These are phyloP conservation scores for Parietaria judaica DNA, from an alignment of 306 rosid genomes.

Conservation along the genomic window DNA sequence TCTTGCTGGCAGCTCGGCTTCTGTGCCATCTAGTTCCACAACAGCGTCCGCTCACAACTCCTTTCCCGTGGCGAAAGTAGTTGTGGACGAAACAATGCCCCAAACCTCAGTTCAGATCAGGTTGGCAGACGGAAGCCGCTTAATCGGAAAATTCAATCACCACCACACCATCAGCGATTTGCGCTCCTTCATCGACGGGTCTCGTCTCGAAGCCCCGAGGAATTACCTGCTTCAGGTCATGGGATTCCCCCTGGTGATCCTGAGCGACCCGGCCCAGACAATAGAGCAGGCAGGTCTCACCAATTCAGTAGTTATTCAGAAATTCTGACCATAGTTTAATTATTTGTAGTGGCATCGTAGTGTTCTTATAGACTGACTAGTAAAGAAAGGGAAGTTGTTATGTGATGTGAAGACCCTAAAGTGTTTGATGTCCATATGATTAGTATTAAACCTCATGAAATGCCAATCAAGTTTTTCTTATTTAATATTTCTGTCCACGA, in stretches of 20 bases:
- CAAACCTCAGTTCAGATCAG: conserved; percentile 78
- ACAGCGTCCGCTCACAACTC: conserved; percentile 30
- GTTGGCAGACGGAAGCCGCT: conserved; percentile 88
- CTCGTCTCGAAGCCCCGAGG: conserved; percentile 52
- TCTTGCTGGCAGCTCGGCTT: conserved; percentile 71
- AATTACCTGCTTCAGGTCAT: conserved; percentile 77
- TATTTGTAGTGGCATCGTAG: background rate
- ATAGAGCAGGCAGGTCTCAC: conserved; percentile 87
- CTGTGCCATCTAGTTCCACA: conserved; percentile 37
- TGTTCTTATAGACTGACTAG: conserved; percentile 10
- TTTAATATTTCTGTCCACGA: too few species aligned
- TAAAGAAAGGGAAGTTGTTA: conserved; percentile 15
- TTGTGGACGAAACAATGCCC: conserved; percentile 71
- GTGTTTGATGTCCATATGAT: too few species aligned
- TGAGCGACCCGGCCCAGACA: conserved; percentile 55
- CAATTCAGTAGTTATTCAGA: conserved; percentile 91
- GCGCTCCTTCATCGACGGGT: conserved; percentile 62
- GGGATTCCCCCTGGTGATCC: conserved; percentile 91
- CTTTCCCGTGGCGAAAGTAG: conserved; percentile 31
- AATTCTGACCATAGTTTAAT: conserved; percentile 36
- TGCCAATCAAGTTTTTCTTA: too few species aligned
- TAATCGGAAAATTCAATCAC: conserved; percentile 57
- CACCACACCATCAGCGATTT: conserved; percentile 56
- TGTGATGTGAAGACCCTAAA: conserved; percentile 4
- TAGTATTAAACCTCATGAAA: too few species aligned